Evolutionary conservation across 2,329 filamentous ascomycete species (phyloP), one percentile per base, ranked within the genome.

Genomic region (Zymoseptoria pseudotritici): DNA sequence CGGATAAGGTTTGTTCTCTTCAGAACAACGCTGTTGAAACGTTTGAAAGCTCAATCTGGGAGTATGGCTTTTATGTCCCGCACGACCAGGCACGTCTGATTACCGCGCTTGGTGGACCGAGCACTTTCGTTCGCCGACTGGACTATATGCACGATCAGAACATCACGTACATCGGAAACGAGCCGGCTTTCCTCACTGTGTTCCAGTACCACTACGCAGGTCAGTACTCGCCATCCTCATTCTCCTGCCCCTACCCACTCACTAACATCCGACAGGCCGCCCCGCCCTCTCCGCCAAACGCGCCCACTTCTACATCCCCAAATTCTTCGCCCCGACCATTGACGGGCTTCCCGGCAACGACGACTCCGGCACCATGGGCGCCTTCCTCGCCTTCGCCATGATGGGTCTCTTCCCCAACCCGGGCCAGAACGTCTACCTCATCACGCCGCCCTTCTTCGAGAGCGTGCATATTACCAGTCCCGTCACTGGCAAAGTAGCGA

Each of bases 31-130:
- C 63, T 7, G 58, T 55, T 2, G 88, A 90, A 72, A 90, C 87
- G 0, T 91, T 87, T 64, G 88, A 91, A 71, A 84, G 82, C 55
- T 86, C 83, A 58, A 78, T 83, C 6, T 91, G 88, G 87, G 83
- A 78, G 53, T 89, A 89, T 73, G 84, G 81, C 4, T 86, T 87
- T 77, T 86, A 86, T 61, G 82, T 84, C n/a, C 82, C 86, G 54
- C 86, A 89, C 71, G 86, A 90, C 52, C 68, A 77, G 50, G 69
- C 71, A 7, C 71, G 70, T 5, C 66, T 79, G 19, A 78, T 70
- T 76, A 87, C 59, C 73, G 76, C 24, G 71, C 87, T 57, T 54
- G 86, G 85, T n/a, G 86, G 86, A 0, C 65, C 75, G 0, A 73
- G 76, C 1, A 77, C 72, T 1, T 88, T 88, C 69, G 75, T 82